These are phyloP conservation scores for Barnettozyma populi DNA, from an alignment of 805 yeast genomes.

Conservation along the genomic window DNA sequence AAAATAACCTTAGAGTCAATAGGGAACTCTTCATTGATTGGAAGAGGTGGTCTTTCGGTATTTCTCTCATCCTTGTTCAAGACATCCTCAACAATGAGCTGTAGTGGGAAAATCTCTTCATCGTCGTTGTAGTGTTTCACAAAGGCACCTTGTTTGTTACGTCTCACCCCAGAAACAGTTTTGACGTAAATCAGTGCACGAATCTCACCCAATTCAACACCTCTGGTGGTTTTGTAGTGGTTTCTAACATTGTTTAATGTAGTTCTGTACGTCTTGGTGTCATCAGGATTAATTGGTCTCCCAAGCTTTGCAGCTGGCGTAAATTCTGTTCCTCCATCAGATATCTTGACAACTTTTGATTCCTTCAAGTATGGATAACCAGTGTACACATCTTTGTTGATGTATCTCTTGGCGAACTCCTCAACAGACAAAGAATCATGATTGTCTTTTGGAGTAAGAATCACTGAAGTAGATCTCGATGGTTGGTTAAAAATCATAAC, in stretches of 20 bases:
- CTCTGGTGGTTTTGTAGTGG: slow-evolving; percentile 48
- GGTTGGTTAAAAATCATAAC: slow-evolving; percentile 81
- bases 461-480: slow-evolving; percentile 75
- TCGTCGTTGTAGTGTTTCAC: slow-evolving; percentile 60
- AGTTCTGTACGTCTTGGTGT: slow-evolving; percentile 39
- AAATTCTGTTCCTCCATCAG: slow-evolving; percentile 49
- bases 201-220: slow-evolving; percentile 51
- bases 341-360: slow-evolving; percentile 59
- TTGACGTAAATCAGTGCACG: slow-evolving; percentile 63
- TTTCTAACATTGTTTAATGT: slow-evolving; percentile 35
- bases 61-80: slow-evolving; percentile 69
- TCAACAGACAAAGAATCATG: slow-evolving; percentile 52
- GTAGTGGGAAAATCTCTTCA: slow-evolving; percentile 64
- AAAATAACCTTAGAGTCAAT: slow-evolving; percentile 63
- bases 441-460: slow-evolving; percentile 53
- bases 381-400: slow-evolving; percentile 62
- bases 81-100: slow-evolving; percentile 72
- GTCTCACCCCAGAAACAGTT: slow-evolving; percentile 70
- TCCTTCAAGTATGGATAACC: slow-evolving; percentile 92
- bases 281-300: slow-evolving; percentile 42
- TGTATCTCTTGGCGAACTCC: slow-evolving; percentile 58
- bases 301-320: slow-evolving; percentile 24
- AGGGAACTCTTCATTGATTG: slow-evolving; percentile 82
- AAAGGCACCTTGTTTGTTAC: slow-evolving; percentile 67
- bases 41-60: slow-evolving; percentile 64